Conservation (phyloP, 495 filamentous ascomycete genomes). For the Aspergillus nidulans region DNA sequence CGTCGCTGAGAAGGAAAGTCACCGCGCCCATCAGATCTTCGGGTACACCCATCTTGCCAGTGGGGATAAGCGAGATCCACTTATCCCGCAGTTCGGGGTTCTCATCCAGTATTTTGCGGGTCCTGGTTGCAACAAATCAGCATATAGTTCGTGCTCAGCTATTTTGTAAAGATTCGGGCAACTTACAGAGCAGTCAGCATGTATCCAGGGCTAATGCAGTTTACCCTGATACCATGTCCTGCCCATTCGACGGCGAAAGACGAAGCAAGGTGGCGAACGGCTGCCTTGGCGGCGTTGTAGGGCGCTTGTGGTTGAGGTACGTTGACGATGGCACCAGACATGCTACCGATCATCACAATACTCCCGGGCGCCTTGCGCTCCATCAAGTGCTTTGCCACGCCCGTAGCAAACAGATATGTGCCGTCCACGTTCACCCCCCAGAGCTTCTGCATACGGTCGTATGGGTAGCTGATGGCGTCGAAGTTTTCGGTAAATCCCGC, state of each 20-base stretch:
- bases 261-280: constrained; percentile 75
- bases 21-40: constrained; percentile 93
- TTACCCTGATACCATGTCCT: constrained; percentile 75
- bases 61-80: constrained; percentile 88
- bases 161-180: background rate
- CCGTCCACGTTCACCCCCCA: constrained; percentile 95
- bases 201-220: constrained; percentile 88
- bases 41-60: constrained; percentile 87
- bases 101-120: constrained; percentile 88
- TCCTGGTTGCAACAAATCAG: constrained; percentile 47
- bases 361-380: constrained; percentile 70
- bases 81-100: constrained; percentile 81
- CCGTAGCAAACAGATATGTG: constrained; percentile 82
- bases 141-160: background rate
- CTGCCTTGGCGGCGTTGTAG: constrained; percentile 87
- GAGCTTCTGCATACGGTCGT: constrained; percentile 84
- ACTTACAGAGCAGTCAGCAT: constrained; percentile 83
- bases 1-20: constrained; percentile 84
- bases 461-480: constrained; percentile 80
- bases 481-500: constrained; percentile 97
- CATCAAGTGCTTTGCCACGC: constrained; percentile 86
- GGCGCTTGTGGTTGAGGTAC: constrained; percentile 91
- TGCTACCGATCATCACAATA: constrained; percentile 93
- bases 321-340: constrained; percentile 90
- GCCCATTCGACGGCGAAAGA: constrained; percentile 91